Base-by-base conservation (phyloP, 2,329 filamentous ascomycete genomes). In the Monosporascus sp. region DNA sequence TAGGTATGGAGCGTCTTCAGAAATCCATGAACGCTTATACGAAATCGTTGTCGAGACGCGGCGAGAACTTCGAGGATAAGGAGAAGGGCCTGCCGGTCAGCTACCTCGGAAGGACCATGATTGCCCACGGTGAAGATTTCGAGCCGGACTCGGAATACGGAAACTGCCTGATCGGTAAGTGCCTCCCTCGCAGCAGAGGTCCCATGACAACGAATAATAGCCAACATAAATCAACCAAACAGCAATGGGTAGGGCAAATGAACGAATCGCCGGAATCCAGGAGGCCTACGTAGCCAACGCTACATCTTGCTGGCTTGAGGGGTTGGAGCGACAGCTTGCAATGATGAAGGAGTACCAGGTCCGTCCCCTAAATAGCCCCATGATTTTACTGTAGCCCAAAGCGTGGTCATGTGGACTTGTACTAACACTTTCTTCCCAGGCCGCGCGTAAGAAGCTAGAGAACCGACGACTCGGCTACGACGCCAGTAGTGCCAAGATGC, bases 311-410 rank as follows among this genome's bases (percentile, higher is more conserved):
- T 97, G 93, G 93, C 78, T 96, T 53, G 91, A 97, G 69, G 91
- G 89, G n/a, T 76, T 96, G 22, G 93, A 97, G 70, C 80, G 91
- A 60, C 95, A 88, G 25, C 72, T 96, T 50, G 86, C 90, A 37
- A 94, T 96, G 80, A 93, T 97, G 90, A 97, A 96, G 70, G 94
- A 97, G 67, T 97, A 96, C 64, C 91, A 97, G 80, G 89, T 93
- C 78, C 51, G 80, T 68, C 20, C 31, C 5, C 5, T 50, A 6
- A 6, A 36, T 15, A 20, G 11, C 31, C 27, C 8, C 11, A 17
- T 27, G 27, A 5, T 2, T 39, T n/a, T 7, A 27, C 31, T 34
- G 11, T 34, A 34, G 31, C 5, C 31, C 31, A 34, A 5, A 34
- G 9, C 9, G 1, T 34, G 9, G 5, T 5, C 27, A 34, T 34